Evolutionary conservation across 176 grass and related monocot genomes (phyloP), one percentile per base, ranked within the genome.

Genomic region (Oryza longistaminata): DNA sequence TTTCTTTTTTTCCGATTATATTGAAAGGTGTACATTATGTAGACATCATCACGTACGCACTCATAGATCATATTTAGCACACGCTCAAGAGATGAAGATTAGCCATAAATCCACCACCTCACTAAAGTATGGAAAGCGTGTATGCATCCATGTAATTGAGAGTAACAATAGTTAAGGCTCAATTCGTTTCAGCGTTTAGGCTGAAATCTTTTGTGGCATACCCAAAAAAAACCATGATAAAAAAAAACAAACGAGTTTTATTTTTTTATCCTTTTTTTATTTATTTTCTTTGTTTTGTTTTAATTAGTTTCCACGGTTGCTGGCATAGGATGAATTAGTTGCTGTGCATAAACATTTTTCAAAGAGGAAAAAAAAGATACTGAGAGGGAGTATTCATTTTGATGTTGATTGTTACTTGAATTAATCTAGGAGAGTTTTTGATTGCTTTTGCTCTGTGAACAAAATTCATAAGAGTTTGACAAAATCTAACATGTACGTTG

Each of bases 271-370:
- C 13, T 55, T 19, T 39, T 22, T 77, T 31, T 31, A 12, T 35
- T 3, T 19, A 13, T 33, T 39, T 19, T 70, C 7, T 12, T 49
- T 43, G 5, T 68, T 45, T 24, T 22, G 11, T 31, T 74, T 74
- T 44, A 22, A 9, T 74, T 3, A 60, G n/a, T 74, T 4, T 17
- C 4, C 80, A 29, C 37, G n/a, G 72, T 26, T 60, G 73, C 12
- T 81, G 58, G 58, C n/a, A 31, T 66, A 85, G 82, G 78, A 7
- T 50, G 39, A 24, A 60, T 87, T 86, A 88, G 74, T 78, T 77
- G 46, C 12, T 88, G 86, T 92, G 73, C 73, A 92, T 92, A 91
- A 31, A 61, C 12, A 67, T 31, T 31, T 62, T 75, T 66, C 7
- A 87, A 50, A 65, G 27, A 7, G 1, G 19, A 68, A 71, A 82